These are phyloP conservation scores for Mediolabrus comicus DNA, from an alignment of 108 stramenopile species.

Conservation along the genomic window DNA sequence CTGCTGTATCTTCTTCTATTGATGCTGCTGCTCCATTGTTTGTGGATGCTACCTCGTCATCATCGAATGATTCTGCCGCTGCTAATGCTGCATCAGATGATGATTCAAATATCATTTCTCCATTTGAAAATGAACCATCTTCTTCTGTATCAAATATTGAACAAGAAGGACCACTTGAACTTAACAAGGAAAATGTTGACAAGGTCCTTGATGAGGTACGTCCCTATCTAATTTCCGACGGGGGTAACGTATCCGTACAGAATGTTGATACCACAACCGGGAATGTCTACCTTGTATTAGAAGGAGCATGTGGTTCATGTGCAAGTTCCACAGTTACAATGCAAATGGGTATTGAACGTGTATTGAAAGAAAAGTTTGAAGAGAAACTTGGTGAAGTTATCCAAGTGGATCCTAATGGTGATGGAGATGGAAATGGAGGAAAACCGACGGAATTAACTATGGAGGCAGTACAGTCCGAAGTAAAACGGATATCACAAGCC, in stretches of 20 bases:
- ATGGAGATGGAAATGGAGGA: slow-evolving; percentile 32
- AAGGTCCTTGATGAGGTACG: slow-evolving; percentile 93
- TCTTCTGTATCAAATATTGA: slow-evolving; percentile 20
- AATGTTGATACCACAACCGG: slow-evolving; percentile 69
- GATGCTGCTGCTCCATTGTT: slow-evolving; percentile 25
- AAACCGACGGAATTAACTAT: slow-evolving; percentile 57
- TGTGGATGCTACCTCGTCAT: slow-evolving; percentile 29
- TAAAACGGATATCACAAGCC: slow-evolving; percentile 73
- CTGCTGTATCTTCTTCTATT: slow-evolving; percentile 11
- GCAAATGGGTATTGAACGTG: slow-evolving; percentile 98
- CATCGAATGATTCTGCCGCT: too few relatives aligned
- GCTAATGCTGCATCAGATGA: slow-evolving; percentile 1
- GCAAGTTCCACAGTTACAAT: slow-evolving; percentile 93
- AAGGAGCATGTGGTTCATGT: slow-evolving; percentile 93
- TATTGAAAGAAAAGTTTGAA: slow-evolving; percentile 87
- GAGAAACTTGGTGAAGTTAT: slow-evolving; percentile 73
- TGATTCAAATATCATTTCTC: slow-evolving; percentile 46
- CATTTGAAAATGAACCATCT: slow-evolving; percentile 48
- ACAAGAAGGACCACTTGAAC: slow-evolving; percentile 43
- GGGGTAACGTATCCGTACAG: slow-evolving; percentile 92
- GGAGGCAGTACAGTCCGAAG: slow-evolving; percentile 65
- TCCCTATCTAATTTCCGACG: slow-evolving; percentile 94
- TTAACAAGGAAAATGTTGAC: slow-evolving; percentile 89
- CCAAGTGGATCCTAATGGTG: slow-evolving; percentile 57
- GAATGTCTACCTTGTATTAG: slow-evolving; percentile 79